These are phyloP conservation scores for Dioscorea zingiberensis DNA, from an alignment of 106 monocot species.

Conservation along the genomic window DNA sequence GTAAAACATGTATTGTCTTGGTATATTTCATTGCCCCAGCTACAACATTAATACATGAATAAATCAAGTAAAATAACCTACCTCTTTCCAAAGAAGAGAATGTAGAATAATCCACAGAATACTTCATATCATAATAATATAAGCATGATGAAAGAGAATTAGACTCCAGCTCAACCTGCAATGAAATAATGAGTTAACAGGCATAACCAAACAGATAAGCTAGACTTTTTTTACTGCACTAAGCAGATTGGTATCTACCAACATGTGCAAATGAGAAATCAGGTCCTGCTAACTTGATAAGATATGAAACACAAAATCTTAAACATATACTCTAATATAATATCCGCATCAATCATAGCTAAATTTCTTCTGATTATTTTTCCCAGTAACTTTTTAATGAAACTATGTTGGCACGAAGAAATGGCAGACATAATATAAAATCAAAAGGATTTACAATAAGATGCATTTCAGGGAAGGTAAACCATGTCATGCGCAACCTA, in stretches of 20 bases:
- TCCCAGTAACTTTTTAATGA: no score
- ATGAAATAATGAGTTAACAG: slow-evolving; percentile 10
- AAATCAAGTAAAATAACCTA: slow-evolving; percentile 16
- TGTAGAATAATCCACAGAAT: slow-evolving; percentile 69
- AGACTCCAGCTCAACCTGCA: slow-evolving; percentile 48
- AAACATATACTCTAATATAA: neutral
- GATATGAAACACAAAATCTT: neutral
- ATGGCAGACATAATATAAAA: no score
- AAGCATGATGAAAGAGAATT: slow-evolving; percentile 31
- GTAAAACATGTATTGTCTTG: no score
- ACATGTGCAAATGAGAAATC: neutral
- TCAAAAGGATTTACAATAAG: no score
- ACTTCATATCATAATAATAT: slow-evolving; percentile 88
- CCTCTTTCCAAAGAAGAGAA: slow-evolving; percentile 52
- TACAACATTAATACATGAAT: neutral
- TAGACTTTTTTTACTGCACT: neutral
- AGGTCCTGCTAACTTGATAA: neutral
- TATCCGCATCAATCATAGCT: neutral
- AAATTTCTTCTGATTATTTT: no score
- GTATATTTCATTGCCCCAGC: no score
- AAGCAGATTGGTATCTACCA: neutral
- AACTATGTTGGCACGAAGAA: no score
- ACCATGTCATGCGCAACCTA: no score
- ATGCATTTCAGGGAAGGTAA: no score
- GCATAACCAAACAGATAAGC: neutral